Base-by-base conservation (phyloP, 1,284 basidiomycete species). In the Pseudozyma sp. region DNA sequence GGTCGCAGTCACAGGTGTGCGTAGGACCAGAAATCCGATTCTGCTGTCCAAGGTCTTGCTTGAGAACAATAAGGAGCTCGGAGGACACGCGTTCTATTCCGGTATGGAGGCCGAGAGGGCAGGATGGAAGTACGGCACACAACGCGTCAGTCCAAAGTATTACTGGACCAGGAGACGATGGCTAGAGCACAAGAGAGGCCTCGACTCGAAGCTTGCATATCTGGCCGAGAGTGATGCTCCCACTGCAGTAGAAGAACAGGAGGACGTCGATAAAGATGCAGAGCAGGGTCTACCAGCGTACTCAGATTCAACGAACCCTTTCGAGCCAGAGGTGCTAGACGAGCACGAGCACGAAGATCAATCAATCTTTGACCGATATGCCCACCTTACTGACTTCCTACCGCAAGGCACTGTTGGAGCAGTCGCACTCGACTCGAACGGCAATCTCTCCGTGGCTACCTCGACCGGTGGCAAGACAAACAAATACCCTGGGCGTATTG, bases 401-500 rank as follows among this genome's bases (percentile, higher is more conserved):
- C 91, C 92, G 1, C 90, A 86, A 44, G 92, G 92, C 3, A 93
- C 92, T 0, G 91, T 94, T 4, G 92, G 92, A 24, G 92, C 92
- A 1, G 91, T 93, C 14, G 92, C 91, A 2, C 85, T 93, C 33
- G 92, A 94, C 81, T 80, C 87, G 4, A 86, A 88, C 29, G 92
- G 92, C 0, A 91, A 91, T 77, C 90, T 93, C 53, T 89, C 90
- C 0, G 85, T 87, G 5, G 86, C 90, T 10, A 94, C 92, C 1
- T 92, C 91, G 0, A 94, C 92, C 0, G 92, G 92, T 30, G 92
- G 92, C 0, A 87, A 87, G 51, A 93, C 92, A 33, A 93, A 94
- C 85, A 93, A 94, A 82, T 87, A 92, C 16, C 90, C 90, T 7
- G 92, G 92, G 4, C 87, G 92, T 9, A 87, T 93, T 30, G 92